Evolutionary conservation across 768 basidiomycete genomes (phyloP).

Genomic region (Obba rivulosa): DNA sequence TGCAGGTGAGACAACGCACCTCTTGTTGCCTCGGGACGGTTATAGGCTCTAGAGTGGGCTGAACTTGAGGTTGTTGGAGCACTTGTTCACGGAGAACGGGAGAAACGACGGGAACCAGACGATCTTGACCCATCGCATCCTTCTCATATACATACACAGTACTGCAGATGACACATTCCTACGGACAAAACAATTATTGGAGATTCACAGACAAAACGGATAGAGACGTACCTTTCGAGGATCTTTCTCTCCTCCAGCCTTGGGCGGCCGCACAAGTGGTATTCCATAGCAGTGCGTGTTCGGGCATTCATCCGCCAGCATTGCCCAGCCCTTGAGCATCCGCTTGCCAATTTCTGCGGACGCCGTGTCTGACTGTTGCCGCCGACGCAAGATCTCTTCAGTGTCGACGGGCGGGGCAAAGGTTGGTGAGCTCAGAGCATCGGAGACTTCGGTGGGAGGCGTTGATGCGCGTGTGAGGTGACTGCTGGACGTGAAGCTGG

Average conservation of each 20-base stretch:
- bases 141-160: conserved; percentile 51
- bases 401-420: conserved; percentile 64
- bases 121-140: conserved; percentile 46
- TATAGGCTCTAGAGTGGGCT: no score
- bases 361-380: conserved; percentile 78
- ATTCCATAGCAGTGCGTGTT: conserved; percentile 67
- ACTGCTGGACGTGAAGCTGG: conserved; percentile 45
- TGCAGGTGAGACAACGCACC: no score
- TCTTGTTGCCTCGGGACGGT: no score
- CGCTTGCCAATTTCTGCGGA: conserved; percentile 75
- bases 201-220: neutral
- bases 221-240: conserved; percentile 52
- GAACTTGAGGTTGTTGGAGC: no score
- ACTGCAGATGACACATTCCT: conserved; percentile 81
- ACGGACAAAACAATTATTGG: neutral
- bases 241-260: conserved; percentile 51
- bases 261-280: conserved; percentile 80
- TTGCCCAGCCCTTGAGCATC: conserved; percentile 79
- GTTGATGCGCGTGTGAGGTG: conserved; percentile 51
- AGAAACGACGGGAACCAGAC: conserved; percentile 14
- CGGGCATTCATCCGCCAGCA: conserved; percentile 85
- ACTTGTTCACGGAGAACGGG: neutral
- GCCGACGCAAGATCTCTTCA: conserved; percentile 57
- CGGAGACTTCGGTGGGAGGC: conserved; percentile 72
- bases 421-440: conserved; percentile 51